phyloP scores from a whole-genome alignment of 768 basidiomycete genomes.

The Termitomyces sp. region DNA sequence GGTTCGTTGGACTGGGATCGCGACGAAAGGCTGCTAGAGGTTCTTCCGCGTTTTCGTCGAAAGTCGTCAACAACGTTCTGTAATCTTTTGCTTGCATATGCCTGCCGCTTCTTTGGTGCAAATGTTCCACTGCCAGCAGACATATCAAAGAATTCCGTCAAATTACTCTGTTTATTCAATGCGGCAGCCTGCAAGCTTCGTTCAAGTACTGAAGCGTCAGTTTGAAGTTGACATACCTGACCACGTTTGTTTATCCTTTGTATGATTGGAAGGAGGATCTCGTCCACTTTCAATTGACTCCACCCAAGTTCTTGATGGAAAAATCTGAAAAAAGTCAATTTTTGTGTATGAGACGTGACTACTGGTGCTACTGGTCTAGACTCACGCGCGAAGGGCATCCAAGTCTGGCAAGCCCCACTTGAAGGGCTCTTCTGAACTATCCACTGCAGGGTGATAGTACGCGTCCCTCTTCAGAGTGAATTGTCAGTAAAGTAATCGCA shows the following conservation, averaged over 20 bases:
- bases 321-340: constrained; percentile 37
- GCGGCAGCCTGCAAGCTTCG: constrained; percentile 41
- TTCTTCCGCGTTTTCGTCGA: constrained; percentile 47
- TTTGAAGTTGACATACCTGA: constrained; percentile 40
- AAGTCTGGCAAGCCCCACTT: constrained; percentile 98
- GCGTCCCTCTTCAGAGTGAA: constrained; percentile 64
- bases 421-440: constrained; percentile 89
- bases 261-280: constrained; percentile 87
- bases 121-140: constrained; percentile 59
- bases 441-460: constrained; percentile 88
- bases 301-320: constrained; percentile 77
- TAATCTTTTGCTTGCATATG: constrained; percentile 74
- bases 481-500: background rate
- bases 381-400: constrained; percentile 78
- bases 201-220: background rate
- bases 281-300: constrained; percentile 79
- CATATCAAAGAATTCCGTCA: constrained; percentile 72
- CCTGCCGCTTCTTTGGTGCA: constrained; percentile 76
- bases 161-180: constrained; percentile 69
- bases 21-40: constrained; percentile 16
- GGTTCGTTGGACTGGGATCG: constrained; percentile 7
- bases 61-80: constrained; percentile 84
- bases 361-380: too few species aligned
- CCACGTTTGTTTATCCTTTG: constrained; percentile 80
- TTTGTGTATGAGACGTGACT: background rate